Percentiles rank a stretch among this genome's conserved stretches.
Evolutionary conservation across 768 basidiomycete genomes (phyloP).

Genomic region (Kwoniella dejecticola): DNA sequence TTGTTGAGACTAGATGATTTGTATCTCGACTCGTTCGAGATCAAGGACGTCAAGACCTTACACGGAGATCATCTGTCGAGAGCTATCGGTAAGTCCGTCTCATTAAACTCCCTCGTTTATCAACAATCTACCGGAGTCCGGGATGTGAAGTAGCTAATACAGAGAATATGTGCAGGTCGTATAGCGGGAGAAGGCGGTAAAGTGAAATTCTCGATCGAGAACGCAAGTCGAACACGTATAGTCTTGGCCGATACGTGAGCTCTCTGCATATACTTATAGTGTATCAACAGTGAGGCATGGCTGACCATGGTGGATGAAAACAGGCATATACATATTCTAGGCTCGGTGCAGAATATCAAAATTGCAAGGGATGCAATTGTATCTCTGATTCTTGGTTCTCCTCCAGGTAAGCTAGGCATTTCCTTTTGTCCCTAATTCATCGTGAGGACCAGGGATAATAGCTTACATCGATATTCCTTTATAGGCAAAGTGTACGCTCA

Average conservation of each 20-base stretch:
- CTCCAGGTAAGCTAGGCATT: constrained; percentile 79
- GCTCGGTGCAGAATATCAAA: constrained; percentile 98
- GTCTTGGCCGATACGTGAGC: constrained; percentile 95
- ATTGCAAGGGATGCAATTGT: constrained; percentile 95
- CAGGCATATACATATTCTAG: constrained; percentile 97
- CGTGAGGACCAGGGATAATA: not conserved
- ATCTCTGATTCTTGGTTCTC: constrained; percentile 89
- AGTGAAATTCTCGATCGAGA: constrained; percentile 98
- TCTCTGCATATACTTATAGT: too few relatives aligned
- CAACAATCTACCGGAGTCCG: too few relatives aligned
- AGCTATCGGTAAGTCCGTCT: constrained; percentile 71
- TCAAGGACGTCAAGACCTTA: constrained; percentile 97
- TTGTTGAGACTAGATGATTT: constrained; percentile 92
- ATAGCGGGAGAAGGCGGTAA: constrained; percentile 99
- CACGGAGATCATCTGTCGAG: constrained; percentile 98
- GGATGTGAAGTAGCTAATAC: too few relatives aligned
- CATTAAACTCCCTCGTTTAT: not conserved
- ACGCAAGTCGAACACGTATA: constrained; percentile 93
- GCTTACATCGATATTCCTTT: constrained; percentile 3
- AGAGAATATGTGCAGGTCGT: constrained; percentile 64
- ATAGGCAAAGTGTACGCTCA: constrained; percentile 67
- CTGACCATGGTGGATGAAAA: too few relatives aligned
- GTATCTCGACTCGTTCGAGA: constrained; percentile 97
- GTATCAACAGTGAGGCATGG: too few relatives aligned
- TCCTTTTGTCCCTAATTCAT: not conserved